These are phyloP conservation scores for Globisporangium echinulatum DNA, from an alignment of 352 stramenopile species.

Conservation along the genomic window DNA sequence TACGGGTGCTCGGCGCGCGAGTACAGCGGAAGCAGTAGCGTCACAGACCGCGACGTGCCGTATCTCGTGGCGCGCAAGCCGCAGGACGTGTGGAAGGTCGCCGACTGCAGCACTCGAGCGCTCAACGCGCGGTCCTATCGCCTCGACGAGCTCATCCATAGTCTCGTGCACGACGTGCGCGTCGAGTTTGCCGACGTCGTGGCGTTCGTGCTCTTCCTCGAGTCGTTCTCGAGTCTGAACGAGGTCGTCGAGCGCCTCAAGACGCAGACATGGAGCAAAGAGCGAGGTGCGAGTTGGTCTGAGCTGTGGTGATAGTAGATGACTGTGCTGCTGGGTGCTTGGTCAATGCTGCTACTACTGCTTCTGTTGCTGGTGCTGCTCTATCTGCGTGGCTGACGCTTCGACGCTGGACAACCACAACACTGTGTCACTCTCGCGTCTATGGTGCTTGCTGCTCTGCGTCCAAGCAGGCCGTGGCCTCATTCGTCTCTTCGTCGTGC, in stretches of 20 bases:
- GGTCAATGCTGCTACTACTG: background rate
- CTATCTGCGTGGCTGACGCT: background rate
- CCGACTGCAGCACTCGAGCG: constrained; percentile 4
- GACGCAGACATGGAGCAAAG: constrained; percentile 31
- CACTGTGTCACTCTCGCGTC: background rate
- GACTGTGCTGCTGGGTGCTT: background rate
- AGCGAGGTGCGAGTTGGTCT: constrained; percentile 27
- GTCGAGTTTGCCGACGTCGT: constrained; percentile 57
- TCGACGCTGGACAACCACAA: background rate
- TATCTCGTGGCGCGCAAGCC: constrained; percentile 27
- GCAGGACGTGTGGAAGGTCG: constrained; percentile 15
- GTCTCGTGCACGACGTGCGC: constrained; percentile 25
- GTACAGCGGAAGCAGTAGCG: constrained; percentile 28
- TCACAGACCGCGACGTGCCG: constrained; percentile 16
- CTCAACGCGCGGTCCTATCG: constrained; percentile 15
- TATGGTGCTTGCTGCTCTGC: too few relatives aligned
- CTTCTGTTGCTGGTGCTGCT: background rate
- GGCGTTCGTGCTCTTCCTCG: constrained; percentile 64
- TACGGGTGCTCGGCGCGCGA: constrained; percentile 56
- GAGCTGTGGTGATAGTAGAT: too few relatives aligned
- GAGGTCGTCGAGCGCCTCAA: constrained; percentile 52
- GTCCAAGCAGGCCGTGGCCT: constrained; percentile 29
- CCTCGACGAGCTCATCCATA: constrained; percentile 28
- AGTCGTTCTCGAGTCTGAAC: constrained; percentile 59
- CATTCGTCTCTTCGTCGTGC: constrained; percentile 55